These are phyloP conservation scores for Penicillium macrosclerotiorum DNA, from an alignment of 495 filamentous ascomycete species.

Conservation along the genomic window DNA sequence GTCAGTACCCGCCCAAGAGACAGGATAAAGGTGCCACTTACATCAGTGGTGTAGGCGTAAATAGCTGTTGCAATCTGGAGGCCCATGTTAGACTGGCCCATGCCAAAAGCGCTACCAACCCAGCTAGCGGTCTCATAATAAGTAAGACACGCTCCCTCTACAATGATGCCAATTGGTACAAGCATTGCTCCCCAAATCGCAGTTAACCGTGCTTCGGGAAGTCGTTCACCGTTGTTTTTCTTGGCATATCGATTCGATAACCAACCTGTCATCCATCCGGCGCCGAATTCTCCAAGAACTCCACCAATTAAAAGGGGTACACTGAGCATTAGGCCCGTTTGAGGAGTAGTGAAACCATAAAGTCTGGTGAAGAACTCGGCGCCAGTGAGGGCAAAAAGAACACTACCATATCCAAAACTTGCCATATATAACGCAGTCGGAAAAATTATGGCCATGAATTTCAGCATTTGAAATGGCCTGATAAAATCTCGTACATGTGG, in stretches of 20 bases:
- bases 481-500: conserved; percentile 20
- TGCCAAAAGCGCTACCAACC: conserved; percentile 25
- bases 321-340: conserved; percentile 30
- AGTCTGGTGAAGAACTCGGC: conserved; percentile 17
- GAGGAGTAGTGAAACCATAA: conserved; percentile 27
- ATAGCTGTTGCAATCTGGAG: conserved; percentile 31
- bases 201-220: conserved; percentile 28
- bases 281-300: conserved; percentile 27
- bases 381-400: conserved; percentile 28
- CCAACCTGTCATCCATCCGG: conserved; percentile 30
- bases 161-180: conserved; percentile 22
- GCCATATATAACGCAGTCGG: conserved; percentile 23
- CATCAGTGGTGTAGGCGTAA: not conserved
- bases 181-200: conserved; percentile 19
- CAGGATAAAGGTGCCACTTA: not conserved
- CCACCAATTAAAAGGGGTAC: conserved; percentile 26
- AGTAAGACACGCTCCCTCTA: conserved; percentile 20
- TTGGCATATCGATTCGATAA: conserved; percentile 22
- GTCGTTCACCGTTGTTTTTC: conserved; percentile 19
- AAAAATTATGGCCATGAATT: conserved; percentile 21
- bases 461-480: conserved; percentile 25
- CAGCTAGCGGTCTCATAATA: conserved; percentile 8
- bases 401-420: conserved; percentile 20
- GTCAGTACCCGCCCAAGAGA: not conserved
- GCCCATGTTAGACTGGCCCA: conserved; percentile 28